Conservation (phyloP, 31 red algal species). For the Porphyra umbilicalis region DNA sequence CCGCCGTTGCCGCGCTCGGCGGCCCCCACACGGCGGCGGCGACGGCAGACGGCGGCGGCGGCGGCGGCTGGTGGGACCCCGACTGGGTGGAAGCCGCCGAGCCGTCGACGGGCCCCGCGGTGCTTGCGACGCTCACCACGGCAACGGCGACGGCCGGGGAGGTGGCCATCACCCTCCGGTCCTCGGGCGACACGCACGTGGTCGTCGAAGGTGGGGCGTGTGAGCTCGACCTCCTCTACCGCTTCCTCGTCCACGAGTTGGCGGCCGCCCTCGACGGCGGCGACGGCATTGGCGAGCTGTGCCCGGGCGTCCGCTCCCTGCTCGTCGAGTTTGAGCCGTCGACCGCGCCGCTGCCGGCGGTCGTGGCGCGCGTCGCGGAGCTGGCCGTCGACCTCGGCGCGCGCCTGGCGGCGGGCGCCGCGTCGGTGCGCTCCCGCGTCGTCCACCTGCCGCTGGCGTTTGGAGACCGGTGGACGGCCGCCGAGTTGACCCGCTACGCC, state of each 20-base stretch:
- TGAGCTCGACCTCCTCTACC: conserved; percentile 56
- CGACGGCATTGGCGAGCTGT: conserved; percentile 47
- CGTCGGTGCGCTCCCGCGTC: conserved; percentile 37
- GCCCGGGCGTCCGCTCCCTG: conserved; percentile 71
- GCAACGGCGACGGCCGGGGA: conserved; percentile 46
- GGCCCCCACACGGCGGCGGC: conserved; percentile 31
- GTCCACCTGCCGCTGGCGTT: conserved; percentile 65
- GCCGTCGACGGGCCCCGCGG: conserved; percentile 13
- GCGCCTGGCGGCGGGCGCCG: conserved; percentile 20
- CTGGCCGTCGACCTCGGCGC: conserved; percentile 53
- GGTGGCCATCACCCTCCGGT: conserved; percentile 53
- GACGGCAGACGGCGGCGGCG: background rate
- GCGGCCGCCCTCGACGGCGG: conserved; percentile 43
- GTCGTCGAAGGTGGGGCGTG: conserved; percentile 66
- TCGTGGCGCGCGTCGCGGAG: conserved; percentile 28
- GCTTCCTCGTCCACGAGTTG: conserved; percentile 59
- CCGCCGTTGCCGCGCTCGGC: background rate
- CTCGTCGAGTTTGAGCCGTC: conserved; percentile 49
- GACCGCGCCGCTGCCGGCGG: conserved; percentile 24
- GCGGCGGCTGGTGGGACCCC: conserved; percentile 25
- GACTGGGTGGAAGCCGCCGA: conserved; percentile 10
- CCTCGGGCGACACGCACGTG: conserved; percentile 76
- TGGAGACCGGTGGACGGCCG: conserved; percentile 60
- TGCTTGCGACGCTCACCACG: conserved; percentile 34
- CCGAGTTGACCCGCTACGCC: conserved; percentile 42